Evolutionary conservation across 352 stramenopile species (phyloP), one percentile per base, ranked within the genome.

Genomic region (Pythium folliculosum): DNA sequence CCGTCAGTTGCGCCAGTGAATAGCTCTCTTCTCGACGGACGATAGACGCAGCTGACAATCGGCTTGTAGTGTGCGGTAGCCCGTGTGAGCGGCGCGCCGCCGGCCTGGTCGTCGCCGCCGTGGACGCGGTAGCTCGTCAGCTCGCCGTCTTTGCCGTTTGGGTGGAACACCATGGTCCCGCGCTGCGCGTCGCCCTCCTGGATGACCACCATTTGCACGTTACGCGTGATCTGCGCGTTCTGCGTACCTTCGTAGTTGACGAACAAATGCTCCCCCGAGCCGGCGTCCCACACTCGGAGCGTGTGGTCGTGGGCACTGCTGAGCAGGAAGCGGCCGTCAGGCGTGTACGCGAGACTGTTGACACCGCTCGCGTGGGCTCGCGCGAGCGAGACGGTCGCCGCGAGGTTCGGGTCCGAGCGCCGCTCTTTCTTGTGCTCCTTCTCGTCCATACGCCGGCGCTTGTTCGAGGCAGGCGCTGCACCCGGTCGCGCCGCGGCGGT

Each of bases 261-360:
- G 70, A 93, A 93, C 50, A 84, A 58, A 68, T 93, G 78, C 22
- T 80, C 78, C 13, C 85, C 85, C 0, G 78, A 86, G 21, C 60
- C 63, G 2, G 75, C 69, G 57, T 90, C 73, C 85, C 85, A 93
- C n/a, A 93, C 73, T 4, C 83, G 63, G 17, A 93, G 68, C n/a
- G 76, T 81, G 44, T 81, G 60, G 67, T 93, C 82, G 43, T 77
- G 73, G 0, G 81, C 82, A 53, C 75, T 86, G 65, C 75, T 91
- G 48, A 93, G 59, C 3, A 93, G 47, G 63, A 80, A 93, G 2
- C 81, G 62, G 8, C 82, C 85, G 50, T 93, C 82, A 0, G 80
- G 85, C 0, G 80, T 90, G 70, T 82, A 93, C 37, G 71, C 72
- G 19, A 93, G 69, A 50, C 78, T 86, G 30, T 82, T 89, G 25